Evolutionary conservation across 257 asterid species (phyloP), one percentile per base, ranked within the genome.

Genomic region (Linaria vulgaris): DNA sequence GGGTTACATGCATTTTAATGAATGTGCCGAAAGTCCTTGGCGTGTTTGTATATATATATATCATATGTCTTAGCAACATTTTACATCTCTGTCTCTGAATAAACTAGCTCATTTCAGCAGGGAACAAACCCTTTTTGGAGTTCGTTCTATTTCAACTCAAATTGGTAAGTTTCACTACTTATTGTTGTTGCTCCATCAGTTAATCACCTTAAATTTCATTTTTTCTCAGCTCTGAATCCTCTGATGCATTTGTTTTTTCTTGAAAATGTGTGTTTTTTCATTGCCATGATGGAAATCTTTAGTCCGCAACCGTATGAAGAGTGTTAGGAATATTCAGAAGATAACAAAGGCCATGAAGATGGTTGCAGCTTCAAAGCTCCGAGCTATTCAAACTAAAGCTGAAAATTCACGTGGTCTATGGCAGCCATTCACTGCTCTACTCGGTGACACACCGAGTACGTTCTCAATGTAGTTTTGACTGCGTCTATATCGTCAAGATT

Each of bases 311-410:
- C 85, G 98, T 53, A 91, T 91, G 98, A 91, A 84, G 88, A 90
- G 97, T 94, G 95, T 94, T 57, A 82, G 72, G 64, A 94, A 80
- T 80, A 92, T 92, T 56, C 98, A 92, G 79, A 92, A 92, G 77
- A 92, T 84, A 66, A 94, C 99, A 6, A 94, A 94, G 88, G 99
- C 99, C 43, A 94, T 94, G 99, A 94, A 94, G 95, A 94, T 94
- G 99, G 97, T 94, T 90, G 99, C 99, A 54, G 99, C 99, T 52
- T 94, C 99, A 69, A 94, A 94, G 79, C 83, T 94, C 61, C 88
- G 97, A 77, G 95, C 96, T 61, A 80, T 94, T 72, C 99, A 94
- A 61, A 76, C 86, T 25, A 82, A 67, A 76, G 79, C 97, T 58
- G 97, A 90, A 78, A 87, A 94, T 25, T 90, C 99, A 13, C 95